phyloP scores from a whole-genome alignment of 2,329 filamentous ascomycete genomes.

The Chrysoporthe puriensis region DNA sequence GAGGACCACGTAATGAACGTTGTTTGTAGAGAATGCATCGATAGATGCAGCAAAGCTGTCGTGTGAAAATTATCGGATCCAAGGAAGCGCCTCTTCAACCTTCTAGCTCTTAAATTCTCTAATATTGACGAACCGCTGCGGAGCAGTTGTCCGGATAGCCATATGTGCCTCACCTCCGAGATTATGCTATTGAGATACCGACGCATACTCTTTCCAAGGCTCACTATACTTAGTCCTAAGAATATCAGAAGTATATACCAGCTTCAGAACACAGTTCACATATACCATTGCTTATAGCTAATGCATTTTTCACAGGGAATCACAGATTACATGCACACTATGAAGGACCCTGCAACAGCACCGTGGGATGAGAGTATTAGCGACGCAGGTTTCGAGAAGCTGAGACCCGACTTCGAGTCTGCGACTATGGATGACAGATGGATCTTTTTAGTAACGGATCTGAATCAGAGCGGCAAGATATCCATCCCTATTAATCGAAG shows the following conservation, averaged over 20 bases:
- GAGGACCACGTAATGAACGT: no score
- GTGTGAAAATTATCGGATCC: no score
- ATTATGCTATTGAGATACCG: no score
- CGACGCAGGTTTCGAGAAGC: slow-evolving; percentile 8
- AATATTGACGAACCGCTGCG: no score
- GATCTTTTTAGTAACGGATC: neutral
- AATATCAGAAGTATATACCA: neutral
- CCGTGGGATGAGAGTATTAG: slow-evolving; percentile 6
- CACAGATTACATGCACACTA: neutral
- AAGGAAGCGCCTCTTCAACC: no score
- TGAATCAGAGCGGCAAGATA: neutral
- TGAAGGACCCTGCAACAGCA: slow-evolving; percentile 8
- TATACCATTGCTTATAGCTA: neutral
- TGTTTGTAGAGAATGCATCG: no score
- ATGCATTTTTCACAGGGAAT: neutral
- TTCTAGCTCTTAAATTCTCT: no score
- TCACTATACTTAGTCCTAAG: no score
- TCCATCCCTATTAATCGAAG: slow-evolving; percentile 11
- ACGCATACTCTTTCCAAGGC: no score
- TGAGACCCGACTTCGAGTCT: neutral
- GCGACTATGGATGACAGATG: slow-evolving; percentile 12
- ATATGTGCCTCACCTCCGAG: no score
- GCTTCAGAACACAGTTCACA: neutral
- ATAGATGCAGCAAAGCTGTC: no score
- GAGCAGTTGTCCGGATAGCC: no score